Evolutionary conservation across 2,329 filamentous ascomycete genomes (phyloP).

Genomic region (Penicillium sp.): DNA sequence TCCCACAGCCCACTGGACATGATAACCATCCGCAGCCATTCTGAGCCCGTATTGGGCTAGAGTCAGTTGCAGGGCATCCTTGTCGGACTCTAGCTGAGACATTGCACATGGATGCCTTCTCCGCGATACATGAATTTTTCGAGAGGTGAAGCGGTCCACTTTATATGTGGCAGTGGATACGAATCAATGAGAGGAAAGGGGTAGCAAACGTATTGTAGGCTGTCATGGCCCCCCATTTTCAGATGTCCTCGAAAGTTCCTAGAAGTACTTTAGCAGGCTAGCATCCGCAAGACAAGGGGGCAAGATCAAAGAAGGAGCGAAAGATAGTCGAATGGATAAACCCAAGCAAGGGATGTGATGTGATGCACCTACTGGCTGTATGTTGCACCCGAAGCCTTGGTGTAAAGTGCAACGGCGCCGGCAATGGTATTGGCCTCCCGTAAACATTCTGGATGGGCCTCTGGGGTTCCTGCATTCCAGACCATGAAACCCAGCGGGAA

Average conservation of each 20-base stretch:
- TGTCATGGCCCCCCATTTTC: constrained; percentile 9
- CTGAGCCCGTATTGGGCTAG: constrained; percentile 34
- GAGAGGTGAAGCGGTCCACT: constrained; percentile 1
- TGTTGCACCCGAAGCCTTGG: constrained; percentile 21
- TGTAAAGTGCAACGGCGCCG: constrained; percentile 15
- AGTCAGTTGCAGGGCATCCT: constrained; percentile 24
- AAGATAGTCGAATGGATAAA: constrained; percentile 17
- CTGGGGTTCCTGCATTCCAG: constrained; percentile 21
- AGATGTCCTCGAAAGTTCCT: constrained; percentile 7
- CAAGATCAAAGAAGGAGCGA: background rate
- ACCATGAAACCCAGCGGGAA: constrained; percentile 16
- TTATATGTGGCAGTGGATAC: constrained; percentile 6
- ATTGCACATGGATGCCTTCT: constrained; percentile 13
- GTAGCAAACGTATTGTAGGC: background rate
- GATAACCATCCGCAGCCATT: constrained; percentile 35
- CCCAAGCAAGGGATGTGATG: constrained; percentile 17
- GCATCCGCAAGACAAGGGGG: constrained; percentile 20
- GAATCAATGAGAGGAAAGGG: background rate
- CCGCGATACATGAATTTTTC: background rate
- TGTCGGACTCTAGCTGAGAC: constrained; percentile 23
- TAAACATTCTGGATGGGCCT: constrained; percentile 19
- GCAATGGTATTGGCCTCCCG: constrained; percentile 8
- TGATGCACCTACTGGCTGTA: constrained; percentile 16
- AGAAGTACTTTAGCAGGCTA: constrained; percentile 11
- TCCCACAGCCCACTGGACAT: constrained; percentile 36